Conservation (phyloP, 2,329 filamentous ascomycete genomes). For the Colletotrichum musae region DNA sequence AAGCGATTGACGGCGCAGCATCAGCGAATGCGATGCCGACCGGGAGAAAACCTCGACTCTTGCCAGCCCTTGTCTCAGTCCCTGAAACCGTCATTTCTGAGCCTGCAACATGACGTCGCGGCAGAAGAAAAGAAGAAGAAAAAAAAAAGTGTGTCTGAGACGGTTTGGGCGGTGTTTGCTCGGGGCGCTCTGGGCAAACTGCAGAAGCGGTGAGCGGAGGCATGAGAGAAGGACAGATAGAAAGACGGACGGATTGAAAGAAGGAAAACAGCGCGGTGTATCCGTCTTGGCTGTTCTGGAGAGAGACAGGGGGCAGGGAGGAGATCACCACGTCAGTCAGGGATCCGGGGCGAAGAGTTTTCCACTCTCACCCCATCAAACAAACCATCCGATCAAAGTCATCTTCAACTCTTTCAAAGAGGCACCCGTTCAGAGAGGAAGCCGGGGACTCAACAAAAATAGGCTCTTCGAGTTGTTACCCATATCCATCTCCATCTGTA, state of each 20-base stretch:
- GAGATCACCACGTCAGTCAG: conserved; percentile 18
- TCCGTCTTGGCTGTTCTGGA: neutral
- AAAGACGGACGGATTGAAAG: neutral
- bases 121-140: neutral
- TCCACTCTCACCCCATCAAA: no score
- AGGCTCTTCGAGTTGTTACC: no score
- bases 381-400: neutral
- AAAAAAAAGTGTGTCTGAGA: neutral
- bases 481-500: neutral
- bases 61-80: neutral
- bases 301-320: conserved; percentile 10
- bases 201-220: conserved; percentile 25
- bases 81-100: conserved; percentile 7
- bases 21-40: no score
- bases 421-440: neutral
- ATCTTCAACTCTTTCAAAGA: no score
- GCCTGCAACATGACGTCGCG: conserved; percentile 24
- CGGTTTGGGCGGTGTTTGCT: conserved; percentile 15
- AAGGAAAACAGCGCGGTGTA: neutral
- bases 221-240: conserved; percentile 20
- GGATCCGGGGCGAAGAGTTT: neutral
- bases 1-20: no score
- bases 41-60: no score
- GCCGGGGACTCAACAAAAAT: no score
- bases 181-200: neutral